These are phyloP conservation scores for Zymoseptoria ardabiliae DNA, from an alignment of 2,329 filamentous ascomycete genomes.

Conservation along the genomic window DNA sequence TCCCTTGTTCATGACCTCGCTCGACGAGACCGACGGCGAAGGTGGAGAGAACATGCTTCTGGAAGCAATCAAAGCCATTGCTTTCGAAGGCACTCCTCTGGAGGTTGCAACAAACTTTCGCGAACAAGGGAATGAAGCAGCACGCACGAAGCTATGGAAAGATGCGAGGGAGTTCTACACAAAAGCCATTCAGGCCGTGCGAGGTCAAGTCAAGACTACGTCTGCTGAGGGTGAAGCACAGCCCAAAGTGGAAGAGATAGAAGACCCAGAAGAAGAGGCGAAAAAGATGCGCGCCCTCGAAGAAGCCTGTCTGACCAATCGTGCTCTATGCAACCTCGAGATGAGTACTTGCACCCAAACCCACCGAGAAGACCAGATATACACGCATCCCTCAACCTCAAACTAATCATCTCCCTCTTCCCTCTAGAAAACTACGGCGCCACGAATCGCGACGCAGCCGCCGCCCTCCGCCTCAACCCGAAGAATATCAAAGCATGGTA, in stretches of 20 bases:
- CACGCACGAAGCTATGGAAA: conserved; percentile 62
- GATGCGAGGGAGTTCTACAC: conserved; percentile 90
- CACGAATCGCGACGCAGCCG: conserved; percentile 76
- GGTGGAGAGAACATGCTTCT: conserved; percentile 69
- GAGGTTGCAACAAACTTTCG: conserved; percentile 83
- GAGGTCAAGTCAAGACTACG: conserved; percentile 12
- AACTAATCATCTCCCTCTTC: neutral
- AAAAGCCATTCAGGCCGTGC: conserved; percentile 70
- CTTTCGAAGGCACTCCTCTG: conserved; percentile 82
- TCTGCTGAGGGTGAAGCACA: conserved; percentile 3
- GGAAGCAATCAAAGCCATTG: conserved; percentile 80
- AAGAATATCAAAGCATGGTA: conserved; percentile 86
- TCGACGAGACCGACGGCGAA: conserved; percentile 54
- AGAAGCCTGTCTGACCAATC: conserved; percentile 75
- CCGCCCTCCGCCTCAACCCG: conserved; percentile 70
- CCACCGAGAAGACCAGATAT: neutral
- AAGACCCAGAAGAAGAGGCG: conserved; percentile 54
- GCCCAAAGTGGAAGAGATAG: conserved; percentile 41
- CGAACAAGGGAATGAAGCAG: conserved; percentile 85
- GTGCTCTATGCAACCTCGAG: conserved; percentile 82
- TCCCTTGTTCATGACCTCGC: conserved; percentile 92
- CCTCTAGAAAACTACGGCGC: conserved; percentile 70
- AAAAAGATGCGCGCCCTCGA: conserved; percentile 56
- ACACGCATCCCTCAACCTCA: neutral
- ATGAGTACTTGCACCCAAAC: conserved; percentile 47